Evolutionary conservation across 2,329 filamentous ascomycete species (phyloP), one percentile per base, ranked within the genome.

Genomic region (Alternaria tenuissima): DNA sequence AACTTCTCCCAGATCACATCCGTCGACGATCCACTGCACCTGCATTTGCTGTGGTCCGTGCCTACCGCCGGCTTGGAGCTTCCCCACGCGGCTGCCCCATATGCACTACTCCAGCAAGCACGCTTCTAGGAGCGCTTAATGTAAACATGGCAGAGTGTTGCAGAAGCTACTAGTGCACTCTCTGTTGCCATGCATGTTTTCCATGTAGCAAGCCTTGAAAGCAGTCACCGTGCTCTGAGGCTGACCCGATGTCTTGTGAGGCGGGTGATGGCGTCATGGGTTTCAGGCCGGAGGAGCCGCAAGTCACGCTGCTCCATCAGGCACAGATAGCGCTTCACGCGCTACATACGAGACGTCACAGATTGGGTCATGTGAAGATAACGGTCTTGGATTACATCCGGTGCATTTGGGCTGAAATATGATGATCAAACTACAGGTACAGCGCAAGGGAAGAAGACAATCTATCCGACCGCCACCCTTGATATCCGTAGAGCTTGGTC

Each of bases 191-290:
- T 24, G 14, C 6, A 26, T 49, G 46, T 24, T 38, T 22, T 24
- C 14, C 32, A 38, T 36, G 20, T 16, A 26, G 30, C 20, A 16
- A 16, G 12, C 3, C 20, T 41, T 36, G 42, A 43, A 48, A 42
- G 43, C 43, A 38, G 49, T 55, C 34, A 32, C 16, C 12, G 36
- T 47, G 52, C 32, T n/a, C 30, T 22, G 28, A n/a, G 42, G 52
- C n/a, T 36, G 26, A 20, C 16, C 20, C 14, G 18, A 26, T 28
- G 62, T 54, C 48, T 59, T 41, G 60, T 69, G 66, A 71, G 52
- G 61, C 53, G 60, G 62, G 55, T 67, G 53, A 71, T 74, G 74
- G 70, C 74, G 74, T 76, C 74, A 76, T 77, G 61, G 70, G 57
- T 70, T 58, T 70, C 66, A 68, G 55, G 43, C 62, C 64, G 59